Conservation (phyloP, 306 rosid species). For the Nissolia schottii region DNA sequence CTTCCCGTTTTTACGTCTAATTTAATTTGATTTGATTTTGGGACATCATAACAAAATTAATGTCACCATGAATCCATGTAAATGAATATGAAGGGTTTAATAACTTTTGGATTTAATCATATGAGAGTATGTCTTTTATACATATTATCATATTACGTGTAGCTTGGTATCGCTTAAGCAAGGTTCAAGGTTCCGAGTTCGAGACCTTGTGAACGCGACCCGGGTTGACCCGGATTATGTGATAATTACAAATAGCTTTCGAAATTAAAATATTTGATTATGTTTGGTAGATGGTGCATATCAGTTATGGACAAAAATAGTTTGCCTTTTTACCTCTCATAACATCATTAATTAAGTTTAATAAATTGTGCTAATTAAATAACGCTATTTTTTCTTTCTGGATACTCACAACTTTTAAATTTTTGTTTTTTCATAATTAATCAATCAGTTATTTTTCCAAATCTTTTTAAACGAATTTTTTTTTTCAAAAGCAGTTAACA, state of each 20-base stretch:
- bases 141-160: too few relatives aligned
- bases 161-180: too few relatives aligned
- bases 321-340: not conserved
- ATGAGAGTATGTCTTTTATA: not conserved
- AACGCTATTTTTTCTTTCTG: too few relatives aligned
- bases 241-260: not conserved
- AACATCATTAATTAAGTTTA: not conserved
- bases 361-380: not conserved
- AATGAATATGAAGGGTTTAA: not conserved
- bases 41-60: not conserved
- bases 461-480: too few relatives aligned
- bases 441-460: not conserved
- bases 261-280: not conserved
- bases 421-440: not conserved
- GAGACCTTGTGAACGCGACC: too few relatives aligned
- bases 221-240: too few relatives aligned
- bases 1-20: not conserved
- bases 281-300: not conserved
- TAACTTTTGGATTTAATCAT: not conserved
- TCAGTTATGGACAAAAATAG: not conserved
- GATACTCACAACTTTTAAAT: too few relatives aligned
- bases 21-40: not conserved
- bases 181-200: too few relatives aligned
- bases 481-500: too few relatives aligned
- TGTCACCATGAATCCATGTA: conserved; percentile 10